Base-by-base conservation (phyloP, 202 grass and related monocot species). In the Panicum virgatum region DNA sequence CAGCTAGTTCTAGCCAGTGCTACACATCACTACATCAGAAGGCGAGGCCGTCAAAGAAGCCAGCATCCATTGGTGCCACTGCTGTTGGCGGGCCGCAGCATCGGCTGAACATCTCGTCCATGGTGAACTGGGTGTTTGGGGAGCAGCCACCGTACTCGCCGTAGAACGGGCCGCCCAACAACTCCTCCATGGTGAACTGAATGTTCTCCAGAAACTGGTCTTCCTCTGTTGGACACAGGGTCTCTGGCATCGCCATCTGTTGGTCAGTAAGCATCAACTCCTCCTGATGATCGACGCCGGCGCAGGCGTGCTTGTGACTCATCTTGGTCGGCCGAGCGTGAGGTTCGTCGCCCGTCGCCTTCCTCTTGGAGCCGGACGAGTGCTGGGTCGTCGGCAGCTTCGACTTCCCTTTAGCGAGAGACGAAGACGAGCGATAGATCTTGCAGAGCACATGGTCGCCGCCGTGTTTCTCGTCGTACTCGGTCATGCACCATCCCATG, bases 361-460 rank as follows among this genome's bases (percentile, higher is more conserved):
- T 72, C 69, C 69, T 73, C 69, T 73, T 73, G 56, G 10, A 9
- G 8, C 19, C 19, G 2, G 51, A n/a, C 6, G 51, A 53, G 2
- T 7, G 1, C 5, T n/a, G 19, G 51, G 18, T 0, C 5, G 48
- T 20, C 18, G 32, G 32, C 32, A 3, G 48, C 51, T 53, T 9
- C 19, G 51, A 53, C 51, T 53, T 53, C 0, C 19, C 19, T 53
- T 6, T 51, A 26, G 47, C 47, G 18, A 34, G 29, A 12, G 69
- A 52, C 2, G 68, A 71, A 1, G 68, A 50, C 9, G 69, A 53
- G 0, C 69, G 69, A 4, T 53, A 20, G 18, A 73, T 5, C 47
- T 51, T 73, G 47, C 69, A 73, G 2, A 73, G 47, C 3, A 73
- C 69, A 5, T 73, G 18, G 29, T 73, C 69, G 18, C 69, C 69